Conservation (phyloP, 2,329 filamentous ascomycete species). For the Monosporascus sp. region DNA sequence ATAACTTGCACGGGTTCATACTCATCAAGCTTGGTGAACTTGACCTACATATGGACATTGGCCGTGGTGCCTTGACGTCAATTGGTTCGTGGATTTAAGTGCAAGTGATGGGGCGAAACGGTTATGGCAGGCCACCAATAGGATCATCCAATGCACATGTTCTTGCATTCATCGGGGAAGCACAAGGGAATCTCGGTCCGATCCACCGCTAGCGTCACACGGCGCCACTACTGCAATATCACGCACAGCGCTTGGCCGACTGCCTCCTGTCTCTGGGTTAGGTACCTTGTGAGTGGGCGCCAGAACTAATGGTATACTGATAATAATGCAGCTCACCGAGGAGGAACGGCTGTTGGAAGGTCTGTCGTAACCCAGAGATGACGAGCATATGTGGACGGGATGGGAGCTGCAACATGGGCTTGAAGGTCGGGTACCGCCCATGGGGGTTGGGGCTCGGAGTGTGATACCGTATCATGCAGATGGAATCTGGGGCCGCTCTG, state of each 20-base stretch:
- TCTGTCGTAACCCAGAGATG: background rate
- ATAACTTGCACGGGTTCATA: background rate
- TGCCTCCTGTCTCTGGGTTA: constrained; percentile 1
- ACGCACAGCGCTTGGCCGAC: constrained; percentile 10
- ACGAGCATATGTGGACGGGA: background rate
- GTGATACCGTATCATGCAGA: background rate
- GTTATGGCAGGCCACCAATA: constrained; percentile 16
- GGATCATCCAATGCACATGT: constrained; percentile 9
- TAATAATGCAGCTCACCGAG: no score
- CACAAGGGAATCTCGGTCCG: constrained; percentile 23
- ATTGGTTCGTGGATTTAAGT: constrained; percentile 22
- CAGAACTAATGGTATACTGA: no score
- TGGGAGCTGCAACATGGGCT: background rate
- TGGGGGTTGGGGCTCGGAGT: background rate
- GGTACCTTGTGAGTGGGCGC: background rate
- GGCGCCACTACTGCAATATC: background rate
- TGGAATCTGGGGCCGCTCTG: background rate
- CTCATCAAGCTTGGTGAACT: background rate
- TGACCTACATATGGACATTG: constrained; percentile 16
- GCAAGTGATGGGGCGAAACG: constrained; percentile 3
- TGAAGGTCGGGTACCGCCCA: background rate
- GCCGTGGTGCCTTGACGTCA: constrained; percentile 2
- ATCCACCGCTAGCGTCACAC: constrained; percentile 9
- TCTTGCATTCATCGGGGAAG: constrained; percentile 11
- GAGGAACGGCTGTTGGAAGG: background rate